Base-by-base conservation (phyloP, 2,329 filamentous ascomycete genomes). In the Penicillium sp. region DNA sequence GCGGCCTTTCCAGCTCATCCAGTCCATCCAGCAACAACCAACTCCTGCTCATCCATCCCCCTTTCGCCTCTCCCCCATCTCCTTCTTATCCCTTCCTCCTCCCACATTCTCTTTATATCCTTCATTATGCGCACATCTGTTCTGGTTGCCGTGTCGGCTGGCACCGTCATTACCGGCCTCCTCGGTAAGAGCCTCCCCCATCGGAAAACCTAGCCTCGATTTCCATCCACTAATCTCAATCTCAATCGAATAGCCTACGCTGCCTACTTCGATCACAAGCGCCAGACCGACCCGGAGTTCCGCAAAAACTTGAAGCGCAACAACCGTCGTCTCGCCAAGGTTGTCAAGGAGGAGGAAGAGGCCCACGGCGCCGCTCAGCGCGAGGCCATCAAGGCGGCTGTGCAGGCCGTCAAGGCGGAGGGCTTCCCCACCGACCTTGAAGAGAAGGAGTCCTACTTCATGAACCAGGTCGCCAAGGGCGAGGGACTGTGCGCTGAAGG, bases 381-480 rank as follows among this genome's bases (percentile, higher is more conserved):
- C 71, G 83, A 90, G 74, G 79, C 82, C 66, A 90, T 99, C 78
- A 88, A 88, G 76, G 76, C 77, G 53, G 86, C 85, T 48, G 89
- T 97, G 45, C 86, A 91, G 66, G 84, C 89, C 67, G 91, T 92
- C 66, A 90, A 92, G 79, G 89, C 90, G 54, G 92, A 96, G 75
- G 94, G 93, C 53, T 97, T 96, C 83, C 94, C 94, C 45, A 82
- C 83, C 39, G 91, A 92, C 68, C 86, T 93, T 31, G 93, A 97
- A 74, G 92, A 96, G 80, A 92, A 91, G 74, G 94, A 99, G 81
- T 85, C 87, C 58, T 99, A 91, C 81, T 99, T 99, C 79, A 96
- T 97, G 86, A 87, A 91, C 73, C 91, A 96, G 78, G 92, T 99
- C 61, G 90, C 92, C 66, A 82, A 86, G 71, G 94, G 94, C 71